phyloP scores from a whole-genome alignment of 257 asterid genomes.

The Nicotiana obtusifolia region DNA sequence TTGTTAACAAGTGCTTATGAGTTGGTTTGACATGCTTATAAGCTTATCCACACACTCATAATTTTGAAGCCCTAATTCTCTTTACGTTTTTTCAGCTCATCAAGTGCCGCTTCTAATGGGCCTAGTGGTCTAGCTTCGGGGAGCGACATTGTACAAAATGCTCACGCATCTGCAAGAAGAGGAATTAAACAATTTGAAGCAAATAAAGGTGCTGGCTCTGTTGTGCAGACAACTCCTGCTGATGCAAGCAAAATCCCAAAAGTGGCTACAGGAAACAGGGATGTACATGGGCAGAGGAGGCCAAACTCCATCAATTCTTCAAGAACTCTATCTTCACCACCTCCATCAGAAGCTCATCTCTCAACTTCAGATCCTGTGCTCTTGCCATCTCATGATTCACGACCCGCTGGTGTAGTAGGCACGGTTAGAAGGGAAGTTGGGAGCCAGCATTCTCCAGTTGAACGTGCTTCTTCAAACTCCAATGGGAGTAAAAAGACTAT shows the following conservation, averaged over 20 bases:
- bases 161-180: slow-evolving; percentile 20
- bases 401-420: slow-evolving; percentile 31
- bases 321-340: slow-evolving; percentile 25
- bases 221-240: slow-evolving; percentile 28
- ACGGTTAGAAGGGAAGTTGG: slow-evolving; percentile 32
- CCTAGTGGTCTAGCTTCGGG: slow-evolving; percentile 37
- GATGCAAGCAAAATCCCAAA: slow-evolving; percentile 26
- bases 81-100: slow-evolving; percentile 47
- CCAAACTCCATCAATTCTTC: slow-evolving; percentile 24
- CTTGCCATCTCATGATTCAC: slow-evolving; percentile 43
- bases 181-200: slow-evolving; percentile 8
- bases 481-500: slow-evolving; percentile 34
- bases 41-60: background rate
- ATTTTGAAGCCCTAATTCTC: background rate
- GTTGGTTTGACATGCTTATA: background rate
- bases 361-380: slow-evolving; percentile 44
- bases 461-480: slow-evolving; percentile 28
- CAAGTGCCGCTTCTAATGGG: slow-evolving; percentile 36
- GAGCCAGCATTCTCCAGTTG: slow-evolving; percentile 25
- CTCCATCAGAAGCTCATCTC: slow-evolving; percentile 34
- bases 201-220: slow-evolving; percentile 18
- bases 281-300: slow-evolving; percentile 27
- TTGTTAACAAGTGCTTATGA: too few species aligned
- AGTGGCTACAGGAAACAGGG: slow-evolving; percentile 17
- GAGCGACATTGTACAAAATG: slow-evolving; percentile 29